Evolutionary conservation across 2,329 filamentous ascomycete genomes (phyloP).

Genomic region (Lizonia empirigonia): DNA sequence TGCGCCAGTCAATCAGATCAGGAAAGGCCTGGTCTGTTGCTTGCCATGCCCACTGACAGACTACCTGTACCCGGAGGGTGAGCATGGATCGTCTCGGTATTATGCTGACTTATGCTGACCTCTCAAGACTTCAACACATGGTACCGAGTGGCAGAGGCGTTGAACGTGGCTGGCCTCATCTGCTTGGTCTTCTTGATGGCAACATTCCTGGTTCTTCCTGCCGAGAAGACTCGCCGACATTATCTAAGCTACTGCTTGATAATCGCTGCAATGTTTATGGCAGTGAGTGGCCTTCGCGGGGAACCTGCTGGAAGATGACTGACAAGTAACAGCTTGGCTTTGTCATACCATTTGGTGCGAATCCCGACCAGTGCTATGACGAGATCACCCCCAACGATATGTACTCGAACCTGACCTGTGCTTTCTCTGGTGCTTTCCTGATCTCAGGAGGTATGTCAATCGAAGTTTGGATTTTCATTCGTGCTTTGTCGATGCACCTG

Average conservation of each 20-base stretch:
- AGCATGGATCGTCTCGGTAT: conserved; percentile 20
- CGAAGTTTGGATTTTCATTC: conserved; percentile 88
- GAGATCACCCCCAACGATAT: conserved; percentile 93
- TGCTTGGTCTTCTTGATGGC: conserved; percentile 76
- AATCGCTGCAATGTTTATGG: conserved; percentile 75
- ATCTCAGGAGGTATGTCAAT: conserved; percentile 84
- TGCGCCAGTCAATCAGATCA: conserved; percentile 51
- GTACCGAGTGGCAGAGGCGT: conserved; percentile 75
- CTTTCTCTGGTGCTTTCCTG: conserved; percentile 84
- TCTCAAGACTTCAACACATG: conserved; percentile 59
- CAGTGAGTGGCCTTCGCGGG: conserved; percentile 61
- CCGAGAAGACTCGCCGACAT: conserved; percentile 88
- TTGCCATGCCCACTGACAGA: conserved; percentile 87
- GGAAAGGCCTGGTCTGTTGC: conserved; percentile 70
- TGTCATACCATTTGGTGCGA: conserved; percentile 80
- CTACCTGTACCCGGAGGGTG: conserved; percentile 70
- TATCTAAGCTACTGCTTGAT: conserved; percentile 91
- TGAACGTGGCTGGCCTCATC: conserved; percentile 75
- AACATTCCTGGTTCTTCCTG: conserved; percentile 79
- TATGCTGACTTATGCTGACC: conserved; percentile 17
- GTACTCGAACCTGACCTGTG: conserved; percentile 79
- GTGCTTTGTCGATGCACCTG: conserved; percentile 88
- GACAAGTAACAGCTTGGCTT: conserved; percentile 73
- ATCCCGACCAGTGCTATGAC: conserved; percentile 83
- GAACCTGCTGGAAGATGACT: conserved; percentile 3